These are phyloP conservation scores for Trichoderma virens DNA, from an alignment of 495 filamentous ascomycete species.

Conservation along the genomic window DNA sequence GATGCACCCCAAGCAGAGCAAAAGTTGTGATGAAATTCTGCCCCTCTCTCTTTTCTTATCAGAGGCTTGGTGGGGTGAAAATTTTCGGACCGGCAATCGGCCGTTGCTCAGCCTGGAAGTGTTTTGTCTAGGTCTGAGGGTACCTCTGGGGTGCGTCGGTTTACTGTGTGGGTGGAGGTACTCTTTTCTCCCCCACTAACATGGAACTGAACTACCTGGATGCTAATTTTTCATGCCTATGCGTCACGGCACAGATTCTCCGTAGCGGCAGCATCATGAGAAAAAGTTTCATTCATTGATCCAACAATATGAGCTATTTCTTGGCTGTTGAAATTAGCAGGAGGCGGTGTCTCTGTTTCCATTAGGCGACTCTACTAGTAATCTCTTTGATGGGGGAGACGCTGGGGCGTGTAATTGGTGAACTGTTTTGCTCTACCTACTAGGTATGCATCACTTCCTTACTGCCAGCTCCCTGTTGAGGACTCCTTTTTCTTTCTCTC, in stretches of 20 bases:
- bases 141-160: neutral
- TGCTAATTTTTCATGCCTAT: neutral
- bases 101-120: neutral
- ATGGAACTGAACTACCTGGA: neutral
- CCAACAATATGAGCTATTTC: too few relatives aligned
- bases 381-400: too few relatives aligned
- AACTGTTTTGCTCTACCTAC: too few relatives aligned
- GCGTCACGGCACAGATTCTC: neutral
- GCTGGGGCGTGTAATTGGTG: too few relatives aligned
- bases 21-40: conserved; percentile 6
- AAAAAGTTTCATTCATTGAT: neutral
- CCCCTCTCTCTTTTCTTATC: neutral
- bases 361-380: too few relatives aligned
- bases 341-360: too few relatives aligned
- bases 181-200: neutral
- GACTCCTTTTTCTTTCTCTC: too few relatives aligned
- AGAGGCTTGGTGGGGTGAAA: conserved; percentile 2
- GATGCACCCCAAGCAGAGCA: neutral
- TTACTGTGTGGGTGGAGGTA: neutral
- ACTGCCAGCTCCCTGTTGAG: too few relatives aligned
- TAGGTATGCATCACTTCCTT: too few relatives aligned
- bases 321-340: too few relatives aligned
- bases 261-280: neutral
- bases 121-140: neutral
- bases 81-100: conserved; percentile 9